Evolutionary conservation across 768 basidiomycete species (phyloP).

Genomic region (Hydnomerulius pinastri): DNA sequence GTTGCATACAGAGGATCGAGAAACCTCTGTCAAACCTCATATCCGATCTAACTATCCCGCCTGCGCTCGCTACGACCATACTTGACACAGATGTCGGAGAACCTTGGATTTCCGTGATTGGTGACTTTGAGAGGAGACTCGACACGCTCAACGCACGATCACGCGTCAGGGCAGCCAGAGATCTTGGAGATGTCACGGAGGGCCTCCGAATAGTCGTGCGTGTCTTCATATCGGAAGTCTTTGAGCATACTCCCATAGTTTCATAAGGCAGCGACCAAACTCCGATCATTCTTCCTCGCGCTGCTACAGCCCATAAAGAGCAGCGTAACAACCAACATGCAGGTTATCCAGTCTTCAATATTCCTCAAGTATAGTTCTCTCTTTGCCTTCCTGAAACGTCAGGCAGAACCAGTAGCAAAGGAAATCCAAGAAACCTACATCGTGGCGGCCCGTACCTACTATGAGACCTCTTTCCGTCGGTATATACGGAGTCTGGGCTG

Average conservation of each 20-base stretch:
- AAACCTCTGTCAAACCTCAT: constrained; percentile 82
- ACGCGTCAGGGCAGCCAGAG: constrained; percentile 84
- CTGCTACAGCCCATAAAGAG: constrained; percentile 80
- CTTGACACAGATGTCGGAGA: constrained; percentile 86
- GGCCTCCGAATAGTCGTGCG: constrained; percentile 87
- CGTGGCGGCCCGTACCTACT: constrained; percentile 82
- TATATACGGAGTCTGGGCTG: constrained; percentile 81
- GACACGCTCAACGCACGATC: constrained; percentile 68
- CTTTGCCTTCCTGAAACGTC: constrained; percentile 83
- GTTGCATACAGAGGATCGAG: constrained; percentile 74
- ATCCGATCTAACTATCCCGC: constrained; percentile 80
- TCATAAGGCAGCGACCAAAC: constrained; percentile 80
- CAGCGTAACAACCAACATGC: constrained; percentile 90
- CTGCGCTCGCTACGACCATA: constrained; percentile 70
- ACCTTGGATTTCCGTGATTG: constrained; percentile 81
- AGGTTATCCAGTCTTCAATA: constrained; percentile 86
- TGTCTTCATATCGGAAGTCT: constrained; percentile 11
- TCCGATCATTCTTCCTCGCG: constrained; percentile 83
- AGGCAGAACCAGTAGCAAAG: constrained; percentile 76
- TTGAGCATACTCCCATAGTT: constrained; percentile 1
- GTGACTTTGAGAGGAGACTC: constrained; percentile 78
- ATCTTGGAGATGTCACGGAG: constrained; percentile 81
- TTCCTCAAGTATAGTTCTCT: constrained; percentile 82
- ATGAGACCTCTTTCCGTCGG: constrained; percentile 92
- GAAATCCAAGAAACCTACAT: constrained; percentile 90